Percentiles rank a stretch among this genome's conserved stretches.
Conservation (phyloP, 345 rosid genomes). For the Lumnitzera littorea region DNA sequence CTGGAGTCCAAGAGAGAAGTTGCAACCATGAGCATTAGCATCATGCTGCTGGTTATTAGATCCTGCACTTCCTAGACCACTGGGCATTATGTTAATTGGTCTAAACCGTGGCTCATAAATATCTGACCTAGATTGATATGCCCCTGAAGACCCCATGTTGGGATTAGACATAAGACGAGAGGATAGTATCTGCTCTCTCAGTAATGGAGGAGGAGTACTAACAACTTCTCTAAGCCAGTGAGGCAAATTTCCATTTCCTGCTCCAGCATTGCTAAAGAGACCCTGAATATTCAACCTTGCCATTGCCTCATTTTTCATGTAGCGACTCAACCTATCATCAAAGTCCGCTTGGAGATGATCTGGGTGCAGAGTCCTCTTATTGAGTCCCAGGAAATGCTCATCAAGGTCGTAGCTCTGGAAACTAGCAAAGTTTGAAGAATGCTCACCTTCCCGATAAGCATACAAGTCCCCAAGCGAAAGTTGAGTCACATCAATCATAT, state of each 20-base stretch:
- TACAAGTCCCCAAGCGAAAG: slow-evolving; percentile 31
- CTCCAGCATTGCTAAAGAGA: not conserved
- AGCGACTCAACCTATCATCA: slow-evolving; percentile 5
- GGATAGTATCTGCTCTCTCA: slow-evolving; percentile 9
- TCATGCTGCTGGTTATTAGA: slow-evolving; percentile 3
- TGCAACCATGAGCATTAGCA: slow-evolving; percentile 3
- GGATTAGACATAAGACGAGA: slow-evolving; percentile 7
- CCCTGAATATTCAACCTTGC: not conserved
- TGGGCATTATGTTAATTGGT: slow-evolving; percentile 5
- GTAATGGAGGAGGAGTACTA: slow-evolving; percentile 17
- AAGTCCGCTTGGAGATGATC: too few relatives aligned
- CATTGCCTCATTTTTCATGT: not conserved
- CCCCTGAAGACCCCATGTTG: slow-evolving; percentile 7
- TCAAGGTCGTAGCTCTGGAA: slow-evolving; percentile 11
- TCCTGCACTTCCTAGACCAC: slow-evolving; percentile 1
- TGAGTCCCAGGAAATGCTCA: not conserved
- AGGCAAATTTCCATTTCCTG: slow-evolving; percentile 20
- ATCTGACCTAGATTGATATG: slow-evolving; percentile 8
- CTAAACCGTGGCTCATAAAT: slow-evolving; percentile 5
- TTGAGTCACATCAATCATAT: slow-evolving; percentile 18
- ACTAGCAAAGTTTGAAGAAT: slow-evolving; percentile 1
- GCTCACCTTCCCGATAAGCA: slow-evolving; percentile 9
- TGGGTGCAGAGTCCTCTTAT: too few relatives aligned
- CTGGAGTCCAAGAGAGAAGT: slow-evolving; percentile 6
- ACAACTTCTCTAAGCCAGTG: slow-evolving; percentile 39